Evolutionary conservation across 129 eudicot genomes (phyloP).

Genomic region (Chrysanthemum lavandulifolium): DNA sequence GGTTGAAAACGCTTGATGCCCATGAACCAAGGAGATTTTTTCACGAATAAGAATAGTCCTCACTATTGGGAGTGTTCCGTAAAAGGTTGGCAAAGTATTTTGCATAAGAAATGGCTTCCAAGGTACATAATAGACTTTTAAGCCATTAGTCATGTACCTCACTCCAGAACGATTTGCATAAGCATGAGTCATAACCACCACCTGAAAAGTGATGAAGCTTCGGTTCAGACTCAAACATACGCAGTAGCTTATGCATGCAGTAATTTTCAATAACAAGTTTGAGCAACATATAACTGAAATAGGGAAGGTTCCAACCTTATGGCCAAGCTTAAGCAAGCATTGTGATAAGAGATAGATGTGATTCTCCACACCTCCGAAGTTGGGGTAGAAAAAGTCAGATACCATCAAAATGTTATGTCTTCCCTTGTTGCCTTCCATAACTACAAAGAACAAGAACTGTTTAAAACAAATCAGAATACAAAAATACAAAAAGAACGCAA

Average conservation of each 20-base stretch:
- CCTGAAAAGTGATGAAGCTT: conserved; percentile 36
- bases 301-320: conserved; percentile 53
- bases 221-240: background rate
- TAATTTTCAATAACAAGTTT: background rate
- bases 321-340: conserved; percentile 88
- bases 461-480: background rate
- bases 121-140: conserved; percentile 93
- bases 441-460: conserved; percentile 25
- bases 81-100: conserved; percentile 80
- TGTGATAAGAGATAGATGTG: conserved; percentile 91
- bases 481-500: background rate
- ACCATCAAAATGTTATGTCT: conserved; percentile 86
- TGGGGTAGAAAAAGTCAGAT: conserved; percentile 94
- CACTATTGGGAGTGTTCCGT: conserved; percentile 83
- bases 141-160: conserved; percentile 88
- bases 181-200: conserved; percentile 96
- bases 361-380: conserved; percentile 98
- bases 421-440: conserved; percentile 28
- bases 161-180: conserved; percentile 87
- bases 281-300: background rate
- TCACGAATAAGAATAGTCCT: conserved; percentile 85
- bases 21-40: conserved; percentile 83
- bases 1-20: conserved; percentile 98
- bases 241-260: background rate
- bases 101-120: conserved; percentile 98